Conservation (phyloP, 2,329 filamentous ascomycete species). For the Colletotrichum higginsianum region DNA sequence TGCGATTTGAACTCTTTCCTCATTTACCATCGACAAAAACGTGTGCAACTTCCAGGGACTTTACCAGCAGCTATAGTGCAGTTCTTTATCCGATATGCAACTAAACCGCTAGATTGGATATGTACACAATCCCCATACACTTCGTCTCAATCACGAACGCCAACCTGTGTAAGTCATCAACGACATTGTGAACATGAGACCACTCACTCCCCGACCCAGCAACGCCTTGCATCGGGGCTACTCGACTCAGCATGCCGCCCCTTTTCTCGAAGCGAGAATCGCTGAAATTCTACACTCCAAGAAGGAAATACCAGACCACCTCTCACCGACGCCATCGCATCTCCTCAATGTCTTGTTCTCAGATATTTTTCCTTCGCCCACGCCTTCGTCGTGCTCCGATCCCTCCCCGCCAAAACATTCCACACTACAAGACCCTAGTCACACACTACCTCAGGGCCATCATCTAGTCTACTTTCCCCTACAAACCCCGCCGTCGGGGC, state of each 20-base stretch:
- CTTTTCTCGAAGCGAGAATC: constrained; percentile 22
- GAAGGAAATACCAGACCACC: constrained; percentile 59
- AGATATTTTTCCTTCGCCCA: constrained; percentile 62
- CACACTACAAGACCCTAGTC: constrained; percentile 14
- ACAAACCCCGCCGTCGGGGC: constrained; percentile 69
- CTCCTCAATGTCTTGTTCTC: constrained; percentile 75
- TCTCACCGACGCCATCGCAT: constrained; percentile 73
- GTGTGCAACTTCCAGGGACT: background rate
- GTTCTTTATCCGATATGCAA: constrained; percentile 16
- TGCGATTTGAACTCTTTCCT: background rate
- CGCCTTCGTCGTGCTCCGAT: constrained; percentile 41
- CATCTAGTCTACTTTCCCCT: constrained; percentile 92
- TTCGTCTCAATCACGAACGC: background rate
- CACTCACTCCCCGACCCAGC: background rate
- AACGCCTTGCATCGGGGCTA: constrained; percentile 16
- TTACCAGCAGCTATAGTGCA: no score
- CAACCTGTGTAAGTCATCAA: constrained; percentile 33
- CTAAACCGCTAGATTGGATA: background rate
- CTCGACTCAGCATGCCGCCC: constrained; percentile 18
- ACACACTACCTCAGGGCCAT: constrained; percentile 74
- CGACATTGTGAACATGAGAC: constrained; percentile 20
- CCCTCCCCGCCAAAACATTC: constrained; percentile 35
- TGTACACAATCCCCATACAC: background rate
- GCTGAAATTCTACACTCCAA: constrained; percentile 35
- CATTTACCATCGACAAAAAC: background rate